Evolutionary conservation across 768 basidiomycete species (phyloP).

Genomic region (Calocybe gangraenosa): DNA sequence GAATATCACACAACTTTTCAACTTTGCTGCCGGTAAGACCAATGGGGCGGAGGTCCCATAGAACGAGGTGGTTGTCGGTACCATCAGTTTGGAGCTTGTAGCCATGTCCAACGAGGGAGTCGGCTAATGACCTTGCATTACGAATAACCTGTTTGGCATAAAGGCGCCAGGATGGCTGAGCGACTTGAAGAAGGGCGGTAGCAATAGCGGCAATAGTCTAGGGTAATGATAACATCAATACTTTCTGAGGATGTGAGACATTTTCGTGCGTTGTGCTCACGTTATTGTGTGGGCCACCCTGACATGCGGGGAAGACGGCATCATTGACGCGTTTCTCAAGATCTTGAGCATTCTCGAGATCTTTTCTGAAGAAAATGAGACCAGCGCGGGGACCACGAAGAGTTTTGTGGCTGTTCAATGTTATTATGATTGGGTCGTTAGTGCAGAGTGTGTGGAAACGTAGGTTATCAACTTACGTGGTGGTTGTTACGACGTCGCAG

Average conservation of each 20-base stretch:
- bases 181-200: constrained; percentile 86
- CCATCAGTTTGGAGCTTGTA: constrained; percentile 98
- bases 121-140: constrained; percentile 79
- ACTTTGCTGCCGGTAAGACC: constrained; percentile 97
- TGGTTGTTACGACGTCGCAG: constrained; percentile 98
- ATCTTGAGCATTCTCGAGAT: constrained; percentile 74
- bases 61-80: constrained; percentile 95
- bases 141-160: constrained; percentile 95
- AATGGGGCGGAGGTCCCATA: constrained; percentile 96
- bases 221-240: too few species aligned
- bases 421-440: too few species aligned
- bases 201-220: constrained; percentile 95
- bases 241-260: too few species aligned
- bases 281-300: constrained; percentile 99
- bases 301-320: constrained; percentile 99
- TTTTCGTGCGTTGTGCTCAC: too few species aligned
- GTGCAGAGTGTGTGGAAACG: background rate
- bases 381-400: constrained; percentile 97
- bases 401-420: constrained; percentile 81
- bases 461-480: constrained; percentile 58
- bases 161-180: constrained; percentile 82
- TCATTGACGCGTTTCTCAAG: constrained; percentile 97
- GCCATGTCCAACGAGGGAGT: constrained; percentile 66
- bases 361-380: constrained; percentile 97
- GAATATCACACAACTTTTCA: constrained; percentile 96